phyloP scores from a whole-genome alignment of 192 early-diverging fungal species.

The Jimgerdemannia lactiflua region DNA sequence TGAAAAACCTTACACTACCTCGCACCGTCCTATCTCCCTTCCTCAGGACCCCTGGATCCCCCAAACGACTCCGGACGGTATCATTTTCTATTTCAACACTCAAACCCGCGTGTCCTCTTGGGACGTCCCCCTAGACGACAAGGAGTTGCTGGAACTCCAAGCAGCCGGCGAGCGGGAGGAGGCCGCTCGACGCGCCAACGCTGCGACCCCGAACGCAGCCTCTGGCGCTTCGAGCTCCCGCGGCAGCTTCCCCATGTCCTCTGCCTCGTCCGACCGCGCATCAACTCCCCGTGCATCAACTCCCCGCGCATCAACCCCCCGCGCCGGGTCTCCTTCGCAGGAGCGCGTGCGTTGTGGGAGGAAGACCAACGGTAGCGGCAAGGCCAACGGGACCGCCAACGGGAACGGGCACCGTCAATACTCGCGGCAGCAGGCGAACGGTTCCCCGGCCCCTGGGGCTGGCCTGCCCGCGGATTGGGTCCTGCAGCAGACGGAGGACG shows the following conservation, averaged over 20 bases:
- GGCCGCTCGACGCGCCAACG: neutral
- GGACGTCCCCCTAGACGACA: slow-evolving; percentile 16
- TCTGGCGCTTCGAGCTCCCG: neutral
- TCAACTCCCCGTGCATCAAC: neutral
- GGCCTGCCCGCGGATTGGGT: slow-evolving; percentile 22
- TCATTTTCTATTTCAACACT: slow-evolving; percentile 44
- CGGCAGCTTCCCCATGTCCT: neutral
- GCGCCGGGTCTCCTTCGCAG: neutral
- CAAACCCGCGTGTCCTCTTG: slow-evolving; percentile 42
- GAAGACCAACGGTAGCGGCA: neutral
- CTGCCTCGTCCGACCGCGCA: neutral
- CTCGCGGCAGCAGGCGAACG: neutral
- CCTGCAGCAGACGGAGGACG: slow-evolving; percentile 27
- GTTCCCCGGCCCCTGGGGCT: neutral
- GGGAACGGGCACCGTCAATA: neutral
- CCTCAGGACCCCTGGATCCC: slow-evolving; percentile 29
- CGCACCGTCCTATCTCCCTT: neutral
- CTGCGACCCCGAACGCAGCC: neutral
- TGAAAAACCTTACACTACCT: neutral
- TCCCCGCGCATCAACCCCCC: neutral
- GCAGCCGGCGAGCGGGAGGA: neutral
- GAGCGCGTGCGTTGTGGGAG: neutral
- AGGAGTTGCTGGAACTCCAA: neutral
- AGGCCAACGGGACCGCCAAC: neutral
- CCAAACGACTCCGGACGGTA: slow-evolving; percentile 43